phyloP scores from a whole-genome alignment of 495 filamentous ascomycete genomes.

The Daldinia decipiens region DNA sequence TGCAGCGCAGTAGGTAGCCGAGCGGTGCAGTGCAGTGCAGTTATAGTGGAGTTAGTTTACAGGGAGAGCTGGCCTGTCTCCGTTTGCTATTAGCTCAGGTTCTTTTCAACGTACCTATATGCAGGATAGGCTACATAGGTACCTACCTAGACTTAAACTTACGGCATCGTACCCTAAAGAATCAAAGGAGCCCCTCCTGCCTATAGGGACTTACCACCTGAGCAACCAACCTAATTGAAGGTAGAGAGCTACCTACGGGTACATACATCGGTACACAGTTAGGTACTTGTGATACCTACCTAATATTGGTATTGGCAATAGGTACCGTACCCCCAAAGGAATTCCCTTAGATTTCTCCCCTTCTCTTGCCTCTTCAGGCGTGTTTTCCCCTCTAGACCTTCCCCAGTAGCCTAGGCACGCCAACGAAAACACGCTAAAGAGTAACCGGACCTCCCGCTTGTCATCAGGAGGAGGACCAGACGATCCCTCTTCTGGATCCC shows the following conservation, averaged over 20 bases:
- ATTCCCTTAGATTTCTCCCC: not conserved
- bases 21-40: slow-evolving; percentile 9
- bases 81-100: slow-evolving; percentile 1
- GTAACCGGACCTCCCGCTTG: slow-evolving; percentile 25
- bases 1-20: slow-evolving; percentile 29
- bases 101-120: not conserved
- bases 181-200: not conserved
- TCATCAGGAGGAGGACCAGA: slow-evolving; percentile 8
- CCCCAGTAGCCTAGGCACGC: slow-evolving; percentile 11
- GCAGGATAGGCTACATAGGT: not conserved
- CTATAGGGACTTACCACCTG: slow-evolving; percentile 1
- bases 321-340: slow-evolving; percentile 3
- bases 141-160: slow-evolving; percentile 1
- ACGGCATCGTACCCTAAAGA: slow-evolving; percentile 2
- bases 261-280: not conserved
- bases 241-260: slow-evolving; percentile 4
- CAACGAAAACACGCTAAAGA: slow-evolving; percentile 24
- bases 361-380: slow-evolving; percentile 15
- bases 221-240: slow-evolving; percentile 4
- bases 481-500: slow-evolving; percentile 39
- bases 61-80: slow-evolving; percentile 27
- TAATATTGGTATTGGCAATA: not conserved
- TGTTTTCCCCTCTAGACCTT: slow-evolving; percentile 10
- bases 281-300: not conserved
- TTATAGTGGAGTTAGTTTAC: slow-evolving; percentile 2